A percentile compares a stretch with the other conserved stretches of the same genome.
Evolutionary conservation across 495 filamentous ascomycete species (phyloP).

Genomic region (Cairneyella variabilis): DNA sequence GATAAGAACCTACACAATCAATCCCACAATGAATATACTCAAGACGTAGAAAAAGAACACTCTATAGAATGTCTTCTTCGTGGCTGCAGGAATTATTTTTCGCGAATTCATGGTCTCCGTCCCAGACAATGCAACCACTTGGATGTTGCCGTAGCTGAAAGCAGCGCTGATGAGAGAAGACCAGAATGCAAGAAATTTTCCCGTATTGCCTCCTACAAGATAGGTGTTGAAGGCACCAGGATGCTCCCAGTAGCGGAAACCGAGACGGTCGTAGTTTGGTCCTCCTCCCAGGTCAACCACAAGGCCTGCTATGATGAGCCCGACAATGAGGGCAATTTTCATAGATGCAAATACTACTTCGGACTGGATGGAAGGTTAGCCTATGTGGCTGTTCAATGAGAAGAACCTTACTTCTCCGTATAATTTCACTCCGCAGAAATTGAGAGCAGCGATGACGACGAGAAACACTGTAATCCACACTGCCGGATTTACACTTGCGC

Average conservation of each 20-base stretch:
- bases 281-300: slow-evolving; percentile 57
- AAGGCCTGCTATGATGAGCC: slow-evolving; percentile 48
- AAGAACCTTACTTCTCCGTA: slow-evolving; percentile 56
- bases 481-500: slow-evolving; percentile 23
- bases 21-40: slow-evolving; percentile 7
- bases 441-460: slow-evolving; percentile 47
- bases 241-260: slow-evolving; percentile 63
- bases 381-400: slow-evolving; percentile 58
- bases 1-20: slow-evolving; percentile 61
- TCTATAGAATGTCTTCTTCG: slow-evolving; percentile 63
- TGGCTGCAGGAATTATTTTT: slow-evolving; percentile 61
- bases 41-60: slow-evolving; percentile 61
- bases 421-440: slow-evolving; percentile 47
- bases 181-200: slow-evolving; percentile 34
- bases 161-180: slow-evolving; percentile 41
- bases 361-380: too few relatives aligned
- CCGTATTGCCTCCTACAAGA: slow-evolving; percentile 48
- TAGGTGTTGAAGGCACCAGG: slow-evolving; percentile 66
- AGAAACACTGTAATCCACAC: slow-evolving; percentile 55
- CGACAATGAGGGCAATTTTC: slow-evolving; percentile 53
- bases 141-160: slow-evolving; percentile 78
- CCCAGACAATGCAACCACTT: slow-evolving; percentile 71
- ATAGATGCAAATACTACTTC: slow-evolving; percentile 41
- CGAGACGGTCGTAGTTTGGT: slow-evolving; percentile 39
- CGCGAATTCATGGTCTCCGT: slow-evolving; percentile 68